phyloP scores from a whole-genome alignment of 169 alveolate genomes.

The Eimeria falciformis region DNA sequence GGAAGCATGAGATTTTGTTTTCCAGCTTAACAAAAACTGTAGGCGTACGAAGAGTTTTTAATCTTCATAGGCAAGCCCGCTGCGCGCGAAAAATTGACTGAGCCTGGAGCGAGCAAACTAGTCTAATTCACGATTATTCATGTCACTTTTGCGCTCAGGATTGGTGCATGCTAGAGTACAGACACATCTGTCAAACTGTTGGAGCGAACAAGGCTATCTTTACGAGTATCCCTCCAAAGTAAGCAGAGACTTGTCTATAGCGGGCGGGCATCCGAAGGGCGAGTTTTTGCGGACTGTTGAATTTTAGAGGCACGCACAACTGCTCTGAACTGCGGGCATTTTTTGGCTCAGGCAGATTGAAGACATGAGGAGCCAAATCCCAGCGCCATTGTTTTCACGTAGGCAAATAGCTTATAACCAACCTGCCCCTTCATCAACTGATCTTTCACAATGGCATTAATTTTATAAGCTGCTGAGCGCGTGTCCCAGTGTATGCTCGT shows the following conservation, averaged over 20 bases:
- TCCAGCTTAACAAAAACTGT: too few species aligned
- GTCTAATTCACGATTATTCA: too few species aligned
- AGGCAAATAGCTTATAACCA: neutral
- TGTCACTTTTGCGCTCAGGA: constrained; percentile 48
- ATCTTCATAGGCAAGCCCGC: too few species aligned
- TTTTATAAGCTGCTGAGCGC: too few species aligned
- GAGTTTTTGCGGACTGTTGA: neutral
- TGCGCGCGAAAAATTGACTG: too few species aligned
- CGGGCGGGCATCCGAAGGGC: neutral
- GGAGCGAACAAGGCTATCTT: constrained; percentile 74
- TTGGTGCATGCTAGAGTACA: constrained; percentile 81
- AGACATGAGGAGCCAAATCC: neutral
- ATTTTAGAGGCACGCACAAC: neutral
- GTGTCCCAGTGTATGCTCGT: neutral
- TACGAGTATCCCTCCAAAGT: constrained; percentile 65
- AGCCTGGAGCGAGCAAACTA: too few species aligned
- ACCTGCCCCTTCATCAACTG: neutral
- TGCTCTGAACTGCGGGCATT: neutral
- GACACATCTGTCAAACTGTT: constrained; percentile 80
- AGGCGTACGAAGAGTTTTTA: too few species aligned
- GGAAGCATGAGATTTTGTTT: too few species aligned
- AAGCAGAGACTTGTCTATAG: neutral
- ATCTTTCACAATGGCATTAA: too few species aligned
- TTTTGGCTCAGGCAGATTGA: neutral
- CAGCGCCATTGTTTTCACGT: neutral